These are phyloP conservation scores for Solanum gracilifrons DNA, from an alignment of 257 asterid genomes.

Conservation along the genomic window DNA sequence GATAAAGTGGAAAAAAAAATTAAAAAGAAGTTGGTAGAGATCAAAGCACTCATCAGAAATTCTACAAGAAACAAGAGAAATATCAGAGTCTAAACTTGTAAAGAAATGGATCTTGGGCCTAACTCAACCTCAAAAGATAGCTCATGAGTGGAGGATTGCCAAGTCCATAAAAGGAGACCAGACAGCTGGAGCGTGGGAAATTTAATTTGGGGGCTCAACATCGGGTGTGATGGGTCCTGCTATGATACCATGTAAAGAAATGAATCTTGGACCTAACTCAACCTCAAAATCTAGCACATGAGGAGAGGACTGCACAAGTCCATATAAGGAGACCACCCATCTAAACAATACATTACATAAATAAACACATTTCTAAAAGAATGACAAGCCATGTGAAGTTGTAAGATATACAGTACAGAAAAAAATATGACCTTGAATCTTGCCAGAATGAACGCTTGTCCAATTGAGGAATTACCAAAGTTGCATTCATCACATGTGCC, in stretches of 20 bases:
- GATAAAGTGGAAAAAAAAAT: not conserved
- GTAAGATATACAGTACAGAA: not conserved
- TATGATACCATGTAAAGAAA: not conserved
- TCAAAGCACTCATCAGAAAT: not conserved
- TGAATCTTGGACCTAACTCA: not conserved
- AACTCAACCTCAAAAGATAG: not conserved
- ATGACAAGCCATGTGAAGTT: not conserved
- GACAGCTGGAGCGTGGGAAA: not conserved
- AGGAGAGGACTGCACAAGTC: not conserved
- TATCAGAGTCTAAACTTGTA: not conserved
- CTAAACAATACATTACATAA: not conserved
- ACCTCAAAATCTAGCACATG: not conserved
- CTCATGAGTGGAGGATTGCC: not conserved
- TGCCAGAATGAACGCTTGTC: constrained; percentile 95
- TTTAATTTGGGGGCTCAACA: not conserved
- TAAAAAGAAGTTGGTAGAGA: not conserved
- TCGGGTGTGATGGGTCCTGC: not conserved
- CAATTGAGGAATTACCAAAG: constrained; percentile 84
- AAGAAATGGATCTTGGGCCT: not conserved
- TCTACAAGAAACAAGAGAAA: not conserved
- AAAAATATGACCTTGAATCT: constrained; percentile 59
- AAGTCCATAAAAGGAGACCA: not conserved
- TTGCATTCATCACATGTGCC: constrained; percentile 88
- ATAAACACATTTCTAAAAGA: not conserved
- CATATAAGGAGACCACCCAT: not conserved